Evolutionary conservation across 2,329 filamentous ascomycete species (phyloP), one percentile per base, ranked within the genome.

Genomic region (Bipolaris bicolor): DNA sequence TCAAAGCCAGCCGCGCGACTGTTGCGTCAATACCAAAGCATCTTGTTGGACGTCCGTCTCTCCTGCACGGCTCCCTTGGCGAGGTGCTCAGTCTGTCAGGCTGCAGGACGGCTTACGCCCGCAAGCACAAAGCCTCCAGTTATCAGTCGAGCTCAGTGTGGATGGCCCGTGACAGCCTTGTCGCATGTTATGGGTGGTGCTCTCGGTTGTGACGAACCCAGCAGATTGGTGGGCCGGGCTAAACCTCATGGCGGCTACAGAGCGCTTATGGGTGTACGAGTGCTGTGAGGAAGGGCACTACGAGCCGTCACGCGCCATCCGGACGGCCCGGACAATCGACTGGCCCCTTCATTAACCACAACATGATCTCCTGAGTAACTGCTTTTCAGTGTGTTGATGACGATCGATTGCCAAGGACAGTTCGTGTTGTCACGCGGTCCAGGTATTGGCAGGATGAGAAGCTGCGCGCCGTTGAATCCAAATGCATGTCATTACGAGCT

Each of bases 271-370:
- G 10, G 26, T 29, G 26, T 29, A 29, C 4, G 26, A 29, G 26
- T 9, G 26, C 26, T 49, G 47, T 49, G 47, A 49, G 37, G 20
- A 39, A 34, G 37, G 36, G 47, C n/a, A 36, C 34, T 37, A n/a
- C 33, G 33, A 39, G 34, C 31, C 45, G 20, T 49, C 33, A 49
- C 46, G 39, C 34, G 46, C 34, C 33, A 22, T 39, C 61, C 50
- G 31, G 58, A 41, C 7, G 34, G 34, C 41, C 61, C 43, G 43
- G n/a, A 31, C 13, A 46, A 46, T 46, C 43, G 11, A 16, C 36
- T 39, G 36, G 7, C 6, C 36, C 36, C 16, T 39, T 18, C 7
- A 3, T 39, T n/a, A 6, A 39, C 15, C 36, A 16, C 7, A 16
- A 39, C 5, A n/a, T 39, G 16, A 16, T 39, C n/a, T 16, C n/a